Percentiles rank a stretch among this genome's conserved stretches.
These are phyloP conservation scores for Parathielavia hyrcaniae DNA, from an alignment of 495 filamentous ascomycete genomes.

Conservation along the genomic window DNA sequence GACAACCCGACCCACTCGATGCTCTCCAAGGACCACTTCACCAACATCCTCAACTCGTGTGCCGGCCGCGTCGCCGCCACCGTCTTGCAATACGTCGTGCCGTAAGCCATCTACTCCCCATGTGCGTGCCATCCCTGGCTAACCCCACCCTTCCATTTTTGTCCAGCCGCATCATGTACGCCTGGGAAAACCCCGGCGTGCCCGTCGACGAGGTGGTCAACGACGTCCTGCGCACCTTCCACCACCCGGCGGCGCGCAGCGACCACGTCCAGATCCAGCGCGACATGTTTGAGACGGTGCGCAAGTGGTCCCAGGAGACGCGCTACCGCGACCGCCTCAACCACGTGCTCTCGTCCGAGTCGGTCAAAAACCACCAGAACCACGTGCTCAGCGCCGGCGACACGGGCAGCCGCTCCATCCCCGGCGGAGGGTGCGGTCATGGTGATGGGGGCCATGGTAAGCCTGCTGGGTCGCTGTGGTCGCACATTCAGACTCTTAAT, in stretches of 20 bases:
- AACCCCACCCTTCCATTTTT: too few relatives aligned
- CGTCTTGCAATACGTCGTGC: conserved; percentile 76
- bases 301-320: conserved; percentile 64
- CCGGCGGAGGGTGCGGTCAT: conserved; percentile 28
- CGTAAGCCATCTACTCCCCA: conserved; percentile 38
- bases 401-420: conserved; percentile 18
- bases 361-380: conserved; percentile 75
- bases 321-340: conserved; percentile 61
- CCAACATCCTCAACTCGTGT: conserved; percentile 82
- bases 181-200: conserved; percentile 80
- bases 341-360: conserved; percentile 63
- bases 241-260: conserved; percentile 77
- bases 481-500: conserved; percentile 35
- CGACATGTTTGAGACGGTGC: conserved; percentile 78
- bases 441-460: conserved; percentile 47
- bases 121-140: conserved; percentile 4
- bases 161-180: conserved; percentile 65
- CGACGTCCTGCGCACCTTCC: conserved; percentile 73
- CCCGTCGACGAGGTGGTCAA: conserved; percentile 70
- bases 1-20: conserved; percentile 92
- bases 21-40: conserved; percentile 94
- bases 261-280: conserved; percentile 67
- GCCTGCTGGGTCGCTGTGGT: conserved; percentile 46
- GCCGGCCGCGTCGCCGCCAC: conserved; percentile 74
- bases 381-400: conserved; percentile 41